These are phyloP conservation scores for Tritrichomonas foetus DNA, from an alignment of 208 protist genomes.

Conservation along the genomic window DNA sequence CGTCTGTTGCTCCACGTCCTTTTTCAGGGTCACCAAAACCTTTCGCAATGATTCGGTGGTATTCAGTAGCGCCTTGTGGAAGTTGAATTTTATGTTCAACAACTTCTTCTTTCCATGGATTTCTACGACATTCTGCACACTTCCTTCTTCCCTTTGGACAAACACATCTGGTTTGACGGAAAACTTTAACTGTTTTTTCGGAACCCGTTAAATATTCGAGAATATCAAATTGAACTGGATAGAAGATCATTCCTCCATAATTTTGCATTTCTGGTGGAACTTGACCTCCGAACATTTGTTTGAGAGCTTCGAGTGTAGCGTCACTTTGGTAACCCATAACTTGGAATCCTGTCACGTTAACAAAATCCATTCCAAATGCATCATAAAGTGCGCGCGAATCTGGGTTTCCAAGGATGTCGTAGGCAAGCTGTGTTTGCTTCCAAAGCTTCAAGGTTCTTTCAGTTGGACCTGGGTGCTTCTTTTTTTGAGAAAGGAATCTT, in stretches of 20 bases:
- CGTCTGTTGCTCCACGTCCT: neutral
- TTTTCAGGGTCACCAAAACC: neutral
- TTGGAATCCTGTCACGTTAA: neutral
- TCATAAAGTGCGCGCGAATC: constrained; percentile 4
- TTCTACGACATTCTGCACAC: neutral
- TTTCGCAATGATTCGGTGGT: neutral
- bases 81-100: neutral
- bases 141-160: neutral
- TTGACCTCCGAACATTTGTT: neutral
- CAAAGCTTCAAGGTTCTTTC: neutral
- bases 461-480: neutral
- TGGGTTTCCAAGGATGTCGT: neutral
- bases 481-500: constrained; percentile 12
- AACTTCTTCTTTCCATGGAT: neutral
- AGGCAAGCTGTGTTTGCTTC: neutral
- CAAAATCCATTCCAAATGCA: neutral
- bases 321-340: neutral
- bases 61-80: neutral
- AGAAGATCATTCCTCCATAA: neutral
- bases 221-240: neutral
- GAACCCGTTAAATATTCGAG: neutral
- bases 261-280: neutral
- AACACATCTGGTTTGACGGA: neutral
- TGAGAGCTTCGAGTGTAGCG: neutral
- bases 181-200: neutral